A percentile compares a stretch with the other conserved stretches of the same genome.
These are phyloP conservation scores for Ocimum tenuiflorum DNA, from an alignment of 257 asterid genomes.

Conservation along the genomic window DNA sequence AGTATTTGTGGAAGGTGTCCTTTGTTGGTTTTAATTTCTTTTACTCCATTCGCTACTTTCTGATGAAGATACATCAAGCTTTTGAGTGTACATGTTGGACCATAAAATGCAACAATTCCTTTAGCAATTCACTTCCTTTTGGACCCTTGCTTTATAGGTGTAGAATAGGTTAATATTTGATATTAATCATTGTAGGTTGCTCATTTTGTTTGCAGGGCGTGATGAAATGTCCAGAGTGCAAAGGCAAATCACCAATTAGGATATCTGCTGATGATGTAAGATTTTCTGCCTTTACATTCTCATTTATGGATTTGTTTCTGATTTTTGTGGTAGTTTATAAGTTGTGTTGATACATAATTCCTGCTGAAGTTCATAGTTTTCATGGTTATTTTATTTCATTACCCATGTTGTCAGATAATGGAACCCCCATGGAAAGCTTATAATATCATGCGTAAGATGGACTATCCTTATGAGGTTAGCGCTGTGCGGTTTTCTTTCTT, in stretches of 20 bases:
- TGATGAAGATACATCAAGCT: neutral
- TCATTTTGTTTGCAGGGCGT: conserved; percentile 66
- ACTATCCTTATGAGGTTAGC: conserved; percentile 93
- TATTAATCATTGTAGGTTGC: conserved; percentile 13
- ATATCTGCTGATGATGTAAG: conserved; percentile 96
- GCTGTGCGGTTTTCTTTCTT: conserved; percentile 15
- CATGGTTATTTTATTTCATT: neutral
- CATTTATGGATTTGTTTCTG: conserved; percentile 9
- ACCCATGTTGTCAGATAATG: conserved; percentile 55
- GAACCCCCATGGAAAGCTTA: conserved; percentile 98
- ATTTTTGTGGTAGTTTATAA: conserved; percentile 9
- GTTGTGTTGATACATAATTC: conserved; percentile 7
- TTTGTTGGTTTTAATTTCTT: conserved; percentile 8
- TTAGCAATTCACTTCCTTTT: conserved; percentile 1
- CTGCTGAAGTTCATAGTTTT: conserved; percentile 7
- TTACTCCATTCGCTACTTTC: neutral
- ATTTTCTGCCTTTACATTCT: conserved; percentile 16
- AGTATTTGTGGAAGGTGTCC: neutral
- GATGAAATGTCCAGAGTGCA: conserved; percentile 96
- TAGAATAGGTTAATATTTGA: conserved; percentile 11
- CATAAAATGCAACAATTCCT: neutral
- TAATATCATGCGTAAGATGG: conserved; percentile 83
- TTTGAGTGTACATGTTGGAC: neutral
- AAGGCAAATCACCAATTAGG: conserved; percentile 66
- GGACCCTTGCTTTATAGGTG: neutral